A percentile compares a stretch with the other conserved stretches of the same genome.
These are phyloP conservation scores for Paracoccidioides lutzii DNA, from an alignment of 2,329 filamentous ascomycete species.

Conservation along the genomic window DNA sequence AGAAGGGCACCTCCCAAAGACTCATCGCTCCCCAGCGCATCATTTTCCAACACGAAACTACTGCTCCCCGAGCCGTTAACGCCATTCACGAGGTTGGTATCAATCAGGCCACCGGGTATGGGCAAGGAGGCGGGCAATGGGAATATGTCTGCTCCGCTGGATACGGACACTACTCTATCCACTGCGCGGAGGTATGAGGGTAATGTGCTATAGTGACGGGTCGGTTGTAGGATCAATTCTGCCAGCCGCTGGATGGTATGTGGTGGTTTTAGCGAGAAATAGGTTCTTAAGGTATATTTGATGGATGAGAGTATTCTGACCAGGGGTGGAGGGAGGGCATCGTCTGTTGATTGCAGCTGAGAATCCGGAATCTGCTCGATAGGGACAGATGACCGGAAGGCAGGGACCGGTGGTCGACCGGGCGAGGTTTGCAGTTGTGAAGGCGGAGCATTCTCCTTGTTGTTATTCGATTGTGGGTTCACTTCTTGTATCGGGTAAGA, in stretches of 20 bases:
- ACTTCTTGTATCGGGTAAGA: conserved; percentile 16
- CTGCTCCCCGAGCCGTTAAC: conserved; percentile 26
- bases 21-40: conserved; percentile 64
- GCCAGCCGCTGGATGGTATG: conserved; percentile 87
- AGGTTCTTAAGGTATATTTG: conserved; percentile 44
- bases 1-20: conserved; percentile 78
- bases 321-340: conserved; percentile 50
- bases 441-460: conserved; percentile 26
- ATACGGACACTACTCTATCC: conserved; percentile 81
- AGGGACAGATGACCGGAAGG: conserved; percentile 27
- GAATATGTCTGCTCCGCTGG: conserved; percentile 66
- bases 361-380: conserved; percentile 32
- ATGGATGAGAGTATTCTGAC: conserved; percentile 50
- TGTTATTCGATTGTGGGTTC: conserved; percentile 22
- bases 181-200: conserved; percentile 80
- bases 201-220: conserved; percentile 65
- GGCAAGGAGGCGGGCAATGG: conserved; percentile 55
- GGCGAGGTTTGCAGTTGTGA: conserved; percentile 20
- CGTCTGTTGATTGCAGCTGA: conserved; percentile 31
- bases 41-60: conserved; percentile 24
- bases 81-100: conserved; percentile 42
- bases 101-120: conserved; percentile 34
- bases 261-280: conserved; percentile 64
- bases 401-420: conserved; percentile 26
- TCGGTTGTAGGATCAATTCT: conserved; percentile 69